Evolutionary conservation across 495 filamentous ascomycete genomes (phyloP).

Genomic region (Penicilliopsis zonata): DNA sequence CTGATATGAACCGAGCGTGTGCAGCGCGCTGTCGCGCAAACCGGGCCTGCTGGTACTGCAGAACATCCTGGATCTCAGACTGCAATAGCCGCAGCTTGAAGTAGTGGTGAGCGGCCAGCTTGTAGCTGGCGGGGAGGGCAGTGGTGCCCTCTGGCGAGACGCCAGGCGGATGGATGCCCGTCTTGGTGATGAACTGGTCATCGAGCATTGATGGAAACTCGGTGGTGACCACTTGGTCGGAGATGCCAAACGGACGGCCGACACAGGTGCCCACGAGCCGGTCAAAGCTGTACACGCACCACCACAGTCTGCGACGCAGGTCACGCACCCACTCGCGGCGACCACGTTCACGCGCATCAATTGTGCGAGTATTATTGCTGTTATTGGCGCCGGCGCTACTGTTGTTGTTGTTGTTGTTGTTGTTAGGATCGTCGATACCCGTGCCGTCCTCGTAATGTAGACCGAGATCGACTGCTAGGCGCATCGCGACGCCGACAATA

Average conservation of each 20-base stretch:
- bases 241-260: conserved; percentile 85
- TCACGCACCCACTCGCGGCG: conserved; percentile 80
- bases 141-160: too few relatives aligned
- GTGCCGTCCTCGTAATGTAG: conserved; percentile 87
- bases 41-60: conserved; percentile 78
- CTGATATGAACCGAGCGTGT: too few relatives aligned
- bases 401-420: conserved; percentile 16
- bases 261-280: conserved; percentile 86
- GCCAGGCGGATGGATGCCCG: conserved; percentile 44
- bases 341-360: conserved; percentile 52
- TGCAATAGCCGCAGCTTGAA: conserved; percentile 84
- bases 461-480: conserved; percentile 82
- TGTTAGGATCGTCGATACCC: conserved; percentile 40
- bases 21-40: conserved; percentile 35
- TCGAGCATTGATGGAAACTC: conserved; percentile 84
- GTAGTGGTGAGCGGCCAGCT: conserved; percentile 82
- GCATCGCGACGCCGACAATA: conserved; percentile 85
- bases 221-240: conserved; percentile 86
- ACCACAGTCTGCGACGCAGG: conserved; percentile 80
- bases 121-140: too few relatives aligned
- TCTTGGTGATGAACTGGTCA: conserved; percentile 78
- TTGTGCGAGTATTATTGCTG: conserved; percentile 16
- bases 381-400: conserved; percentile 9
- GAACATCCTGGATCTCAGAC: conserved; percentile 88
- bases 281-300: conserved; percentile 93